A percentile compares a stretch with the other conserved stretches of the same genome.
Conservation (phyloP, 768 basidiomycete genomes). For the Lyophyllum atratum region DNA sequence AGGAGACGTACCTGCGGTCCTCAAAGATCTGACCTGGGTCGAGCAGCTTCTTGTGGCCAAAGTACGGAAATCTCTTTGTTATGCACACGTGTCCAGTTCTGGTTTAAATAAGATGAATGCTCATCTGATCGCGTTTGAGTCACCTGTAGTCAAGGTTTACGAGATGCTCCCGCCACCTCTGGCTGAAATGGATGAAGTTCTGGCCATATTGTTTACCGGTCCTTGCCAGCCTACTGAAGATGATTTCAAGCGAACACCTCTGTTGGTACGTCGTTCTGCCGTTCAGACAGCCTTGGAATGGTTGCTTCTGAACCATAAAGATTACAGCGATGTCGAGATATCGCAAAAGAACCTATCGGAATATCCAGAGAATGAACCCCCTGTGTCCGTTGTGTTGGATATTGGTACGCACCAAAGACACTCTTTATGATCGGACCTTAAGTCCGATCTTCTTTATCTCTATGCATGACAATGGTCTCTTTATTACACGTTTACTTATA, state of each 20-base stretch:
- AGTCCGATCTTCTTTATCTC: no score
- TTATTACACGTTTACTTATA: neutral
- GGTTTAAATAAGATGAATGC: slow-evolving; percentile 34
- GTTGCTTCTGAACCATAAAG: slow-evolving; percentile 33
- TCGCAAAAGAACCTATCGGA: slow-evolving; percentile 20
- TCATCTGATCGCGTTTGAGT: slow-evolving; percentile 32
- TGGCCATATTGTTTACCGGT: slow-evolving; percentile 34
- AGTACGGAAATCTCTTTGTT: no score
- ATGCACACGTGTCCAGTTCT: slow-evolving; percentile 27
- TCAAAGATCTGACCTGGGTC: slow-evolving; percentile 16
- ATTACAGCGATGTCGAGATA: slow-evolving; percentile 32
- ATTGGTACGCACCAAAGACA: neutral
- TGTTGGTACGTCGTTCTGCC: slow-evolving; percentile 27
- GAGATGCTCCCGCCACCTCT: slow-evolving; percentile 29
- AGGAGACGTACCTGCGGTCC: slow-evolving; percentile 28
- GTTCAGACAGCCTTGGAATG: slow-evolving; percentile 30
- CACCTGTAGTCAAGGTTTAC: slow-evolving; percentile 33
- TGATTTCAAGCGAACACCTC: slow-evolving; percentile 28
- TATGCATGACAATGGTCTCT: neutral
- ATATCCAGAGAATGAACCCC: slow-evolving; percentile 25
- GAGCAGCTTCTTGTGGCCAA: slow-evolving; percentile 32
- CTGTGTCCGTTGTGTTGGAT: slow-evolving; percentile 20
- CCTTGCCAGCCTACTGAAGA: slow-evolving; percentile 21
- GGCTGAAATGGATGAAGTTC: slow-evolving; percentile 31
- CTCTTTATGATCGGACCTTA: neutral